Base-by-base conservation (phyloP, 371 early-diverging fungal genomes). In the Mortierella sp. region DNA sequence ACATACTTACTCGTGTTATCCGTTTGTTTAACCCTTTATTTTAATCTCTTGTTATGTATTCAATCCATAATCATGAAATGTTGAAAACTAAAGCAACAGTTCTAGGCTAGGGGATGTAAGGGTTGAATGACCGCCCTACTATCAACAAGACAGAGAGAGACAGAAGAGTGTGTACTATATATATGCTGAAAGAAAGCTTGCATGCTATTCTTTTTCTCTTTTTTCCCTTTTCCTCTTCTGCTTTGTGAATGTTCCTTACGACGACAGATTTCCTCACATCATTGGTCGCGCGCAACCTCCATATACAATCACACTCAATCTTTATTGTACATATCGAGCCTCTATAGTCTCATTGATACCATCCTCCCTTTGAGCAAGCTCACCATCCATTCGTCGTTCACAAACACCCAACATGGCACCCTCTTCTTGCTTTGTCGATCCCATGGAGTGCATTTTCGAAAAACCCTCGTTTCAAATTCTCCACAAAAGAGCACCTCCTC, bases 401-500 rank as follows among this genome's bases (percentile, higher is more conserved):
- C 26, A 62, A 26, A 62, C 14, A 39, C 18, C 30, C 24, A 22
- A 67, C 59, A 80, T 75, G 71, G 68, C 74, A 28, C 72, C 68
- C 11, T 62, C 64, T 1, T 59, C 35, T 8, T 71, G 64, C 45
- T 35, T 52, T 49, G 62, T 71, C 1, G 80, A 80, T 43, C 80
- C 80, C 26, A 66, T 80, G 80, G 72, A 80, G 24, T 72, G 72
- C 55, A 72, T 80, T 9, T 65, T 30, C 62, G 67, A 67, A 51
- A 43, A n/a, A 26, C 70, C 47, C 11, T 16, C 52, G 0, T 10
- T 20, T 3, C n/a, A 39, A 26, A 24, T 43, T 30, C 54, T 75
- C 39, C n/a, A 64, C 55, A 80, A 80, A 62, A 71, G 80, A 40
- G 80, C 80, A 28, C 78, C 78, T 32, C 70, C 70, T 37, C 78